Percentiles rank a stretch among this genome's conserved stretches.
Evolutionary conservation across 2,329 filamentous ascomycete species (phyloP).

Genomic region (Dissoconium aciculare): DNA sequence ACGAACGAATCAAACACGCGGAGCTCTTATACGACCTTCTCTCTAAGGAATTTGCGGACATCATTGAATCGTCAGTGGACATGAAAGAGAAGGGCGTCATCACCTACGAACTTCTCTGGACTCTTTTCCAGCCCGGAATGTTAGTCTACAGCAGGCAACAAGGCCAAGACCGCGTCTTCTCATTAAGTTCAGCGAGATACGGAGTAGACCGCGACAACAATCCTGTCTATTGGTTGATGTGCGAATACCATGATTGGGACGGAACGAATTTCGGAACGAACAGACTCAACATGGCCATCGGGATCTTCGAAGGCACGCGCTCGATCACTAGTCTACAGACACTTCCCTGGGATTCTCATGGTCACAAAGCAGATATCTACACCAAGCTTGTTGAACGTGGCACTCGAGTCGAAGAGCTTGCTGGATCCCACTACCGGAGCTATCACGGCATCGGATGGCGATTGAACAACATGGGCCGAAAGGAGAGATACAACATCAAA

Average conservation of each 20-base stretch:
- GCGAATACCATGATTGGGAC: slow-evolving; percentile 24
- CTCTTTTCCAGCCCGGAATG: slow-evolving; percentile 20
- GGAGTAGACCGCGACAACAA: slow-evolving; percentile 22
- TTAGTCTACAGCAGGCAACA: slow-evolving; percentile 25
- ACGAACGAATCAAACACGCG: slow-evolving; percentile 23
- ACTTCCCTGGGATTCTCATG: slow-evolving; percentile 33
- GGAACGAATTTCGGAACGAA: slow-evolving; percentile 26
- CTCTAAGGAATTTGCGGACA: slow-evolving; percentile 27
- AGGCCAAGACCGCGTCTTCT: slow-evolving; percentile 25
- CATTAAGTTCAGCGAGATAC: slow-evolving; percentile 19
- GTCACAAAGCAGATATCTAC: slow-evolving; percentile 26
- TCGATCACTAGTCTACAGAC: slow-evolving; percentile 28
- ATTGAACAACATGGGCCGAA: slow-evolving; percentile 18
- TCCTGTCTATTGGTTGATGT: slow-evolving; percentile 25
- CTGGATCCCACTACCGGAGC: slow-evolving; percentile 36
- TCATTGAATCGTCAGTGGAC: slow-evolving; percentile 29
- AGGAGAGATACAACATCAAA: slow-evolving; percentile 32
- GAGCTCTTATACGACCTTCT: slow-evolving; percentile 26
- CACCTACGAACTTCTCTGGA: slow-evolving; percentile 24
- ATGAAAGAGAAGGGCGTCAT: slow-evolving; percentile 22
- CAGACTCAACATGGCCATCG: slow-evolving; percentile 18
- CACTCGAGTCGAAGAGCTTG: slow-evolving; percentile 31
- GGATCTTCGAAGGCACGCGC: slow-evolving; percentile 27
- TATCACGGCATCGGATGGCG: slow-evolving; percentile 35
- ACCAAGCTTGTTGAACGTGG: slow-evolving; percentile 32